Evolutionary conservation across 2,329 filamentous ascomycete species (phyloP), one percentile per base, ranked within the genome.

Genomic region (Cladosporium sp.): DNA sequence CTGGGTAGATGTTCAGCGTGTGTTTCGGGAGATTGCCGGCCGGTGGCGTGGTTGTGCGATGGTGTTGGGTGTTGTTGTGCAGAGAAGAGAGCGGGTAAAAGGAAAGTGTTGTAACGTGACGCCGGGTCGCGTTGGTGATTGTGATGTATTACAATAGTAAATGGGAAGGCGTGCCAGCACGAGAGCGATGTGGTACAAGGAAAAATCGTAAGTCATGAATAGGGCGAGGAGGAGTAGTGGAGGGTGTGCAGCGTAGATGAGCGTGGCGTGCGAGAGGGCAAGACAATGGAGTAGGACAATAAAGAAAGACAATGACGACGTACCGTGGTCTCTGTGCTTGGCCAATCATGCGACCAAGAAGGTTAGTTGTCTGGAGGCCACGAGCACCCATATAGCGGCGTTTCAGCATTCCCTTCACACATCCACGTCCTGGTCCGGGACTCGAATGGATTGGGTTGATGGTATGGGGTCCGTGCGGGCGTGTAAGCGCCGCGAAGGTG

Each of bases 391-490:
- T 73, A 74, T 72, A 74, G 71, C 71, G 72, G 73, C 73, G 79
- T 80, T 79, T 79, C 79, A 77, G 71, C 69, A 50, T 74, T 75
- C 67, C 73, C 78, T 75, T 74, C 78, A 76, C 72, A 75, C 74
- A 74, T 72, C 70, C 77, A 77, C 76, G 76, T 75, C 79, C 65
- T 65, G 67, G 65, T 67, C 68, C 67, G 49, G 65, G 65, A 67
- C 56, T 62, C 56, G 65, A 59, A 44, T 57, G 58, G 52, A 35
- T 57, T 57, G 49, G 40, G 28, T 49, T 53, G 53, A 55, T 58
- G 56, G 64, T 62, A 52, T 50, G 40, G 56, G 52, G 65, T 44
- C 59, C 44, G 65, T 63, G 65, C 58, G 60, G 65, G 31, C 53
- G 31, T n/a, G 59, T 55, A 66, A 57, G 53, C 58, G 65, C 60